phyloP scores from a whole-genome alignment of 1,284 basidiomycete genomes.

The Microbotryum saponariae region DNA sequence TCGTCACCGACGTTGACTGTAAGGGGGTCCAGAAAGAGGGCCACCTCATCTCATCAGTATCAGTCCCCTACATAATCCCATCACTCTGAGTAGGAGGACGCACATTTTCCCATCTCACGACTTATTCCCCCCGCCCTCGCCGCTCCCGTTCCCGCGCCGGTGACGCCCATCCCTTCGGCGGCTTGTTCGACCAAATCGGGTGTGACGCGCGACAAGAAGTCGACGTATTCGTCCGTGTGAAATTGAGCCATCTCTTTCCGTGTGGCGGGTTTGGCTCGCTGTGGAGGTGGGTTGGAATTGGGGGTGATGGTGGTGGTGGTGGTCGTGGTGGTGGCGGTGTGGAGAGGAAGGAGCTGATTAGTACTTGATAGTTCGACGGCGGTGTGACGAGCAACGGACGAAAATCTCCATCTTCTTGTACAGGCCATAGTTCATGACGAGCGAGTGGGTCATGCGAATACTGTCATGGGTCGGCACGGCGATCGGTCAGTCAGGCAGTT shows the following conservation, averaged over 20 bases:
- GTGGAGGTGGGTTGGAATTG: neutral
- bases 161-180: conserved; percentile 12
- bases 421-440: conserved; percentile 98
- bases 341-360: neutral
- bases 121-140: conserved; percentile 24
- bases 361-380: neutral
- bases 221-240: conserved; percentile 88
- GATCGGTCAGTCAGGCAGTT: neutral
- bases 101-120: conserved; percentile 90
- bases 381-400: conserved; percentile 26
- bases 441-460: conserved; percentile 98
- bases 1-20: conserved; percentile 85
- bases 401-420: conserved; percentile 47
- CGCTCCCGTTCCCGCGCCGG: conserved; percentile 10
- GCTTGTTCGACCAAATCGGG: conserved; percentile 48
- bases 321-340: neutral
- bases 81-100: conserved; percentile 32
- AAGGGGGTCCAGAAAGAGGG: neutral
- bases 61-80: no score
- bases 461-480: conserved; percentile 48
- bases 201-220: conserved; percentile 74
- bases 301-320: no score
- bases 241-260: conserved; percentile 97
- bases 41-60: neutral
- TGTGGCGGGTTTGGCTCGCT: conserved; percentile 98